Evolutionary conservation across 768 basidiomycete species (phyloP), one percentile per base, ranked within the genome.

Genomic region (Tricholoma bakamatsutake): DNA sequence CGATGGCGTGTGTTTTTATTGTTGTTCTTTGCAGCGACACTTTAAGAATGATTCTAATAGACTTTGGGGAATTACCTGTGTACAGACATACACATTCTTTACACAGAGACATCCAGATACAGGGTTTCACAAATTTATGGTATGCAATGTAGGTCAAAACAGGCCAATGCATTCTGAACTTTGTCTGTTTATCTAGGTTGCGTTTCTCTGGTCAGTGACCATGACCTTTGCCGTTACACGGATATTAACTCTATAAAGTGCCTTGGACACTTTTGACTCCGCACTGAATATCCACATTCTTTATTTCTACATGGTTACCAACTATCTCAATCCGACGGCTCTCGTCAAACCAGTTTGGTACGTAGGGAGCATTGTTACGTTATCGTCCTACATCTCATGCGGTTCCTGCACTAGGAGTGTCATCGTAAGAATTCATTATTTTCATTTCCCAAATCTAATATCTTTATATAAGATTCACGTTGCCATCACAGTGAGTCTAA

Each of bases 21-120:
- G n/a, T 56, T 48, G n/a, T 55, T 31, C 40, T 43, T 40, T 1
- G 1, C 12, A 18, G 12, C n/a, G 5, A 17, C 33, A 10, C 13
- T 34, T 27, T 30, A 24, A 24, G 21, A 15, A 12, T 15, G 12
- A 24, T 50, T 37, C n/a, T 27, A 55, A 43, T 53, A 84, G 82
- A n/a, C 66, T 84, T n/a, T 84, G 77, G 74, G 83, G 83, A 2
- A 66, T 83, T 7, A 81, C 80, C 8, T 81, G 76, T 56, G 69
- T 77, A 12, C 83, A 84, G 61, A 77, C 77, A 1, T 81, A 73
- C 57, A 70, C 75, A 13, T 84, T 80, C 65, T 83, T 78, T 57
- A 68, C 68, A 49, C 61, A 69, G 40, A 69, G 64, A 27, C 66
- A 66, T 1, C 65, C 64, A 4, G 78, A 80, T 61, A 63, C 58